Evolutionary conservation across 306 rosid genomes (phyloP).

Genomic region (Prunus mongolica): DNA sequence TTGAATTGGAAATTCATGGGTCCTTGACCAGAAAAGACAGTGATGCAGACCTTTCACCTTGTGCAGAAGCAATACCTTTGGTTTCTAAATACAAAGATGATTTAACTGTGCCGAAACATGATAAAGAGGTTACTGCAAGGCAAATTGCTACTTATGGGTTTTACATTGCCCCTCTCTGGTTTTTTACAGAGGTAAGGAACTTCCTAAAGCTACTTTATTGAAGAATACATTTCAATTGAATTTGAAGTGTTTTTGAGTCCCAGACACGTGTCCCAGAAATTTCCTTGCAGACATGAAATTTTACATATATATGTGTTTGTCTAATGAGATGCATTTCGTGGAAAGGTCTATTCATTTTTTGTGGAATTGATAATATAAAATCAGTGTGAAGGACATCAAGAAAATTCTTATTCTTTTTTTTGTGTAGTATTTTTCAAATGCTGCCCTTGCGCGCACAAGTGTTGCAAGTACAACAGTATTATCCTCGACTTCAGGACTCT

Average conservation of each 20-base stretch:
- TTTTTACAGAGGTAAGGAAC: conserved; percentile 76
- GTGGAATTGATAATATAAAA: background rate
- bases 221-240: conserved; percentile 4
- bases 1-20: conserved; percentile 55
- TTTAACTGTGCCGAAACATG: conserved; percentile 35
- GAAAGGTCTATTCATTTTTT: background rate
- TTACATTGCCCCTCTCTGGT: conserved; percentile 97
- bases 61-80: conserved; percentile 59
- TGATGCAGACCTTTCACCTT: conserved; percentile 48
- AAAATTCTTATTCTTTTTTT: background rate
- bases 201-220: conserved; percentile 13
- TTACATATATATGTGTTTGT: background rate
- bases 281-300: background rate
- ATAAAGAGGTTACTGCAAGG: conserved; percentile 45
- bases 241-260: background rate
- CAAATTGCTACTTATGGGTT: conserved; percentile 84
- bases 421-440: conserved; percentile 87
- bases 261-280: background rate
- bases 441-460: conserved; percentile 97
- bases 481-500: conserved; percentile 97
- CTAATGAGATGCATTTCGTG: background rate
- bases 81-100: conserved; percentile 62
- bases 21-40: conserved; percentile 57
- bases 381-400: conserved; percentile 3
- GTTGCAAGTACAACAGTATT: conserved; percentile 97